These are phyloP conservation scores for Mollisia scopiformis DNA, from an alignment of 2,329 filamentous ascomycete species.

Conservation along the genomic window DNA sequence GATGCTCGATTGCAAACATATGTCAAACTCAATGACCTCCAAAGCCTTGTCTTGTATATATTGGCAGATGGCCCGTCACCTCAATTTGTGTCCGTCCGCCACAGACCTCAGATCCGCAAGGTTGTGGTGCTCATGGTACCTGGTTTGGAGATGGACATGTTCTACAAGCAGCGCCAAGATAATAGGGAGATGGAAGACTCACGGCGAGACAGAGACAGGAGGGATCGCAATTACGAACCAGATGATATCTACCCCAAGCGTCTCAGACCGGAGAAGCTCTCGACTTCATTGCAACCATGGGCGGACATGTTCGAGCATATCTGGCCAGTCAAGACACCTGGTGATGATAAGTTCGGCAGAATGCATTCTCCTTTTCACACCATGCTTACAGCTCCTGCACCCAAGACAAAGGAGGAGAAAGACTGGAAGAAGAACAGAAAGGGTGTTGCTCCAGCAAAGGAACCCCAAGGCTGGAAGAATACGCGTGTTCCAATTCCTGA, in stretches of 20 bases:
- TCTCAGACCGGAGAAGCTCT: constrained; percentile 54
- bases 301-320: constrained; percentile 83
- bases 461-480: constrained; percentile 70
- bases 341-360: constrained; percentile 78
- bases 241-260: constrained; percentile 63
- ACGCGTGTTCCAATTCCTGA: constrained; percentile 81
- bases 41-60: constrained; percentile 67
- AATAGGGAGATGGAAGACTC: background rate
- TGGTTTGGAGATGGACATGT: constrained; percentile 88
- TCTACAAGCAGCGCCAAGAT: constrained; percentile 51
- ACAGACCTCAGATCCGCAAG: constrained; percentile 70
- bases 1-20: constrained; percentile 61
- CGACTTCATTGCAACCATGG: constrained; percentile 64
- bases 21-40: constrained; percentile 64
- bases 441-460: constrained; percentile 62
- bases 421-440: constrained; percentile 34
- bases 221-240: constrained; percentile 42
- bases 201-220: background rate
- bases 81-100: constrained; percentile 65
- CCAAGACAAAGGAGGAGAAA: constrained; percentile 71
- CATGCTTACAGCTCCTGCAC: constrained; percentile 76
- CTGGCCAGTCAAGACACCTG: constrained; percentile 87
- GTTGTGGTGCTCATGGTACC: constrained; percentile 92
- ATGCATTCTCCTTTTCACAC: constrained; percentile 87
- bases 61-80: constrained; percentile 67